Conservation (phyloP, 257 asterid genomes). For the Nicotiana tabacum region DNA sequence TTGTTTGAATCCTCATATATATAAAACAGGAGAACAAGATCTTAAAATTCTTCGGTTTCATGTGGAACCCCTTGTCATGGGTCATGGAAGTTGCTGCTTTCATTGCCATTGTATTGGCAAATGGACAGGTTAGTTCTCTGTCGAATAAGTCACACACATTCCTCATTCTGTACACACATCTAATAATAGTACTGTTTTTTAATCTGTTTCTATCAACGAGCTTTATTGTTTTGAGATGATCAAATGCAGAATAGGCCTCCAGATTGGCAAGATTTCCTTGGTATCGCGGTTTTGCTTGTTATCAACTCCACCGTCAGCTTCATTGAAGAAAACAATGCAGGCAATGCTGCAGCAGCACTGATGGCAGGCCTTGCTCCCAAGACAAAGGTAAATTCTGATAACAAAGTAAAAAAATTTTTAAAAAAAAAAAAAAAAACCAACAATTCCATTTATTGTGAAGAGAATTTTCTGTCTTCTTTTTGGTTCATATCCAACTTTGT, state of each 20-base stretch:
- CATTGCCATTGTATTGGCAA: conserved; percentile 58
- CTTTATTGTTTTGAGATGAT: not conserved
- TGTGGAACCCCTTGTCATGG: conserved; percentile 87
- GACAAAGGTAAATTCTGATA: conserved; percentile 36
- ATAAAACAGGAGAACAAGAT: conserved; percentile 52
- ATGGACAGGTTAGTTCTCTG: conserved; percentile 40
- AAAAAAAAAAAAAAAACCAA: not conserved
- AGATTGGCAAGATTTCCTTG: conserved; percentile 57
- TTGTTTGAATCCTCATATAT: not conserved
- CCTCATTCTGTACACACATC: not conserved
- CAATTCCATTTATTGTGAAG: not conserved
- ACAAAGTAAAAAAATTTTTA: not conserved
- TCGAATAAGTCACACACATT: not conserved
- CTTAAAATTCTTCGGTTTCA: conserved; percentile 64
- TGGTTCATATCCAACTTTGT: not conserved
- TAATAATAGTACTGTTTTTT: not conserved
- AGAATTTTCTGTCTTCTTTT: not conserved
- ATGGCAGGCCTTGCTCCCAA: conserved; percentile 80
- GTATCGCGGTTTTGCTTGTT: conserved; percentile 43
- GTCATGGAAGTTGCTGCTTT: conserved; percentile 80
- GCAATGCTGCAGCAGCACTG: conserved; percentile 72
- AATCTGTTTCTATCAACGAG: not conserved
- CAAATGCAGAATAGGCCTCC: conserved; percentile 35
- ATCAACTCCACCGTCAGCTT: conserved; percentile 69
- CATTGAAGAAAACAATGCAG: conserved; percentile 69